These are phyloP conservation scores for Entoloma clypeatum DNA, from an alignment of 1,284 basidiomycete species.

Conservation along the genomic window DNA sequence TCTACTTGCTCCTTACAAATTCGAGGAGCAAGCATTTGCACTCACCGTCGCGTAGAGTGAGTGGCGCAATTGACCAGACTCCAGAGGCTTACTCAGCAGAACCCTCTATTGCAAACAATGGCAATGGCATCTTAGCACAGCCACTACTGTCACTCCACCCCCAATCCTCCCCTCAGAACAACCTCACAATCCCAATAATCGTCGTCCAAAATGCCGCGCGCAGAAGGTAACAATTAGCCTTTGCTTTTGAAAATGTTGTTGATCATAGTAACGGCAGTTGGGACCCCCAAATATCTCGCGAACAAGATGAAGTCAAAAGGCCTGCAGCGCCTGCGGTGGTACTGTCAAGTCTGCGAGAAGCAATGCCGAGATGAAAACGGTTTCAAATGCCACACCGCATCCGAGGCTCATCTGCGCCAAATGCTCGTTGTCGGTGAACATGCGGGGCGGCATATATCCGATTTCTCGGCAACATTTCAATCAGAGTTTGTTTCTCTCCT, in stretches of 20 bases:
- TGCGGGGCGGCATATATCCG: constrained; percentile 86
- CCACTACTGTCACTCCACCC: background rate
- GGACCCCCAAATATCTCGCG: constrained; percentile 86
- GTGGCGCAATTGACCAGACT: no score
- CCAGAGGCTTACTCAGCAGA: constrained; percentile 9
- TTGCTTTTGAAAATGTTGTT: constrained; percentile 2
- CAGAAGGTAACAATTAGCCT: constrained; percentile 56
- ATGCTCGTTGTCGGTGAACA: constrained; percentile 95
- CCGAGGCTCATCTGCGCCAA: constrained; percentile 89
- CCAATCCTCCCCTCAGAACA: background rate
- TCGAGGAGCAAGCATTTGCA: no score
- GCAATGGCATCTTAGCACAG: background rate
- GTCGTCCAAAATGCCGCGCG: constrained; percentile 68
- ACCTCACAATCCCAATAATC: no score
- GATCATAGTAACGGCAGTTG: constrained; percentile 45
- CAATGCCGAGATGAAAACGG: constrained; percentile 97
- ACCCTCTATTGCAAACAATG: constrained; percentile 2
- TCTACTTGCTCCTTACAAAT: no score
- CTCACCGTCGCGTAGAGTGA: no score
- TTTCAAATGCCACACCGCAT: constrained; percentile 88
- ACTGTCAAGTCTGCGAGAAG: constrained; percentile 95
- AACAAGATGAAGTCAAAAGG: constrained; percentile 98
- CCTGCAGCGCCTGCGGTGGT: constrained; percentile 90
- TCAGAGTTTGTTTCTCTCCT: constrained; percentile 88
- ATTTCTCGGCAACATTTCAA: constrained; percentile 90